phyloP scores from a whole-genome alignment of 2,329 filamentous ascomycete genomes.

The Phyllosticta capitalensis region DNA sequence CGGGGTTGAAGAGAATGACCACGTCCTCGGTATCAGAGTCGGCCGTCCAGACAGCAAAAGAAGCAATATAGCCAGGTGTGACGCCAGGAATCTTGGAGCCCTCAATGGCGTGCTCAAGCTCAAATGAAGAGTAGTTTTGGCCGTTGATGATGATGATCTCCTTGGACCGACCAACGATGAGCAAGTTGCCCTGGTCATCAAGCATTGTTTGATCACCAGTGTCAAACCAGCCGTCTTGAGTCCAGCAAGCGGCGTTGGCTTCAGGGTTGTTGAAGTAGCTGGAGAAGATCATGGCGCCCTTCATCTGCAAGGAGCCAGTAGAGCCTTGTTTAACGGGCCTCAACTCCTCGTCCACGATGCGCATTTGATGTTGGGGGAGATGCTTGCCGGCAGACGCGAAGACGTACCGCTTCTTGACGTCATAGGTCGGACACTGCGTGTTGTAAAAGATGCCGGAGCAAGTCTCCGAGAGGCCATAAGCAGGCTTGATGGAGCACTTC shows the following conservation, averaged over 20 bases:
- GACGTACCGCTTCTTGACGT: constrained; percentile 19
- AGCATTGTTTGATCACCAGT: constrained; percentile 19
- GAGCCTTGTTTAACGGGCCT: not conserved
- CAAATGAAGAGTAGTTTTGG: constrained; percentile 17
- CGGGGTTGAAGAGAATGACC: constrained; percentile 8
- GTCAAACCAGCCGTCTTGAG: constrained; percentile 19
- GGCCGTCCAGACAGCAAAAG: constrained; percentile 6
- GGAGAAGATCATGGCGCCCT: constrained; percentile 31
- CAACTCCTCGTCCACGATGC: not conserved
- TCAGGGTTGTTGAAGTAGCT: constrained; percentile 25
- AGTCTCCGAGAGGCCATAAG: constrained; percentile 7
- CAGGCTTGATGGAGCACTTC: constrained; percentile 5
- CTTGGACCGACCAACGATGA: constrained; percentile 18
- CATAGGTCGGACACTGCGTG: constrained; percentile 31
- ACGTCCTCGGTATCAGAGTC: constrained; percentile 8
- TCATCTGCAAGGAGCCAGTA: constrained; percentile 14
- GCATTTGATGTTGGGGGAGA: constrained; percentile 6
- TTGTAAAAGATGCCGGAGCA: constrained; percentile 28
- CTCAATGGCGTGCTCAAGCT: constrained; percentile 18
- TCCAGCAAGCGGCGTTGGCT: constrained; percentile 18
- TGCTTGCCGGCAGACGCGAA: constrained; percentile 31
- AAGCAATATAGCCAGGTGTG: constrained; percentile 1
- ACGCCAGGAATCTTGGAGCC: constrained; percentile 13
- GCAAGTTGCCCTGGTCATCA: constrained; percentile 17
- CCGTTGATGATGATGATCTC: constrained; percentile 22